phyloP scores from a whole-genome alignment of 371 early-diverging fungal genomes.

The Mortierella sp. region DNA sequence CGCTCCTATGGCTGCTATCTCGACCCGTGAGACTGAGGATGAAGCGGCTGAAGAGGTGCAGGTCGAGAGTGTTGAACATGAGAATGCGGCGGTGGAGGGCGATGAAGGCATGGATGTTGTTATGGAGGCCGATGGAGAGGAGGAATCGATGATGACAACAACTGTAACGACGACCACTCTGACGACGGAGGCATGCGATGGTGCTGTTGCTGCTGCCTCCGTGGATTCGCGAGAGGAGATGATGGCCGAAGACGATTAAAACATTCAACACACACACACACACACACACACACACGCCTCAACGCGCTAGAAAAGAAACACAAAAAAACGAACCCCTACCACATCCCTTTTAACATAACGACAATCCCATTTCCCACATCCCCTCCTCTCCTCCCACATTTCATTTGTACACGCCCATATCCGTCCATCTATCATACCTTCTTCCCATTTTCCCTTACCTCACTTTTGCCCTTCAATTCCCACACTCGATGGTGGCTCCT shows the following conservation, averaged over 20 bases:
- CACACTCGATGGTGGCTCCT: neutral
- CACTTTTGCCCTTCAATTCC: neutral
- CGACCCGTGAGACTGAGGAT: neutral
- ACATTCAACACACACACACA: neutral
- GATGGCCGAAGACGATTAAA: constrained; percentile 15
- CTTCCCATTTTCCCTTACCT: neutral
- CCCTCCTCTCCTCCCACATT: neutral
- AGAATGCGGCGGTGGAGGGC: neutral
- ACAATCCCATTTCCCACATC: neutral
- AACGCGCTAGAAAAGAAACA: neutral
- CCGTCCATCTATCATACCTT: neutral
- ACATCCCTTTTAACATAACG: neutral
- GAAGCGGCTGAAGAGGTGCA: neutral
- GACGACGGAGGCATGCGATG: neutral
- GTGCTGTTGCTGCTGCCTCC: neutral
- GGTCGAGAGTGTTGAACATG: neutral
- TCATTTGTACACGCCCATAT: neutral
- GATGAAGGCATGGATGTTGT: neutral
- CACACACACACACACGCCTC: neutral
- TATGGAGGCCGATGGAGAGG: neutral
- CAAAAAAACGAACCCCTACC: constrained; percentile 1
- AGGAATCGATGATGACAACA: neutral
- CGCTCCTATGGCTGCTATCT: constrained; percentile 6
- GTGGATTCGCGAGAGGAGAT: neutral
- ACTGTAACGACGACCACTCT: neutral